A percentile compares a stretch with the other conserved stretches of the same genome.
Evolutionary conservation across 2,329 filamentous ascomycete species (phyloP).

Genomic region (Didymella lethalis): DNA sequence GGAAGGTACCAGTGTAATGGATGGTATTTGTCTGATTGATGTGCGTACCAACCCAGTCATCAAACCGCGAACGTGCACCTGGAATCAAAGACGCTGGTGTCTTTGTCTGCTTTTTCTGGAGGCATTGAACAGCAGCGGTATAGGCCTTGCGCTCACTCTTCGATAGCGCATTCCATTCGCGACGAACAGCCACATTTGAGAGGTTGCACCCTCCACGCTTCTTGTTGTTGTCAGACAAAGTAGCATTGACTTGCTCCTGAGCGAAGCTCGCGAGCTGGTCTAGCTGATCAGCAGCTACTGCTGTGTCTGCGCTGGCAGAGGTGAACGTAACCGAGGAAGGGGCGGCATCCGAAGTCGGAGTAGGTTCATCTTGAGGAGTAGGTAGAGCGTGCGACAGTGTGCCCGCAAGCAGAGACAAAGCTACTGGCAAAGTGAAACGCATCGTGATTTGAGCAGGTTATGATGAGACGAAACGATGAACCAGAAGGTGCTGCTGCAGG

Average conservation of each 20-base stretch:
- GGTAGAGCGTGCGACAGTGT: slow-evolving; percentile 37
- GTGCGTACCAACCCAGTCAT: slow-evolving; percentile 51
- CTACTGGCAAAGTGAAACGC: slow-evolving; percentile 36
- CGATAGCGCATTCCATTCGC: slow-evolving; percentile 39
- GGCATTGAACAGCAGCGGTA: slow-evolving; percentile 48
- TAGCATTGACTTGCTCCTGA: slow-evolving; percentile 27
- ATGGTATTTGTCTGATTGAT: slow-evolving; percentile 47
- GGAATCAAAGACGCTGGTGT: slow-evolving; percentile 39
- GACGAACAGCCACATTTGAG: slow-evolving; percentile 36
- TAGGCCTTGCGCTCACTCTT: slow-evolving; percentile 45
- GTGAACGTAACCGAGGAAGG: slow-evolving; percentile 25
- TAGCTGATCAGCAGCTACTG: slow-evolving; percentile 36
- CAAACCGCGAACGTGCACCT: slow-evolving; percentile 46
- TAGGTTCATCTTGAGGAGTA: slow-evolving; percentile 28
- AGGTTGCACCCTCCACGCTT: slow-evolving; percentile 38
- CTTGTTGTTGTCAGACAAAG: slow-evolving; percentile 24
- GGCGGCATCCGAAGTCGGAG: slow-evolving; percentile 10
- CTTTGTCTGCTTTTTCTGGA: slow-evolving; percentile 39
- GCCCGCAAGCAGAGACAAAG: slow-evolving; percentile 35
- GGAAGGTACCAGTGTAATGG: slow-evolving; percentile 45
- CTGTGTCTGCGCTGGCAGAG: slow-evolving; percentile 30
- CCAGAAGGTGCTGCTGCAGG: slow-evolving; percentile 12
- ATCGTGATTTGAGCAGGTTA: slow-evolving; percentile 27
- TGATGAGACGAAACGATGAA: slow-evolving; percentile 3
- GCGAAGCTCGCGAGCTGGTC: slow-evolving; percentile 35